These are phyloP conservation scores for Mycena filopes DNA, from an alignment of 768 basidiomycete genomes.

Conservation along the genomic window DNA sequence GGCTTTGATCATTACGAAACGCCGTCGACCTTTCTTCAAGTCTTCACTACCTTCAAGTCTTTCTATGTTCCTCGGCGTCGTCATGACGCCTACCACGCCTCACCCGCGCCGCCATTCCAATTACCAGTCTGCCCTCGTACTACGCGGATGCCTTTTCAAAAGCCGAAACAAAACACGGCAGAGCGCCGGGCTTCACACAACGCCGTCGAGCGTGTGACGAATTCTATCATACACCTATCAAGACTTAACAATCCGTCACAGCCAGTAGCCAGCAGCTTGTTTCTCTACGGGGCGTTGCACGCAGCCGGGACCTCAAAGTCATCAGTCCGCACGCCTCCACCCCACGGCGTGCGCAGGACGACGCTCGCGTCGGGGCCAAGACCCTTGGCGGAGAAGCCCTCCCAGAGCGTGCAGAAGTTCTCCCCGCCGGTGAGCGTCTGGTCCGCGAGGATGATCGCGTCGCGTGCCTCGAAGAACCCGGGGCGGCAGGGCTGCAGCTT, in stretches of 20 bases:
- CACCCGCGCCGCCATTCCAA: slow-evolving; percentile 11
- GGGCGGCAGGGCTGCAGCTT: slow-evolving; percentile 95
- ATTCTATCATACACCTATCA: too few species aligned
- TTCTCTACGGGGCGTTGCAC: slow-evolving; percentile 31
- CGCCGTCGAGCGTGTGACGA: slow-evolving; percentile 79
- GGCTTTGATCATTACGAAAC: too few species aligned
- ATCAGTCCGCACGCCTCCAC: slow-evolving; percentile 85
- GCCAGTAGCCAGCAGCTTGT: background rate
- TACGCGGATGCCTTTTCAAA: slow-evolving; percentile 36
- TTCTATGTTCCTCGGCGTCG: slow-evolving; percentile 29
- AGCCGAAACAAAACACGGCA: slow-evolving; percentile 60
- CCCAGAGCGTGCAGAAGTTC: slow-evolving; percentile 91
- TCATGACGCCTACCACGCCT: slow-evolving; percentile 28
- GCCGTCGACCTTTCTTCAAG: too few species aligned
- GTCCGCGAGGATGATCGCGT: slow-evolving; percentile 93
- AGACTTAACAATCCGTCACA: too few species aligned
- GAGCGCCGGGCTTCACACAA: slow-evolving; percentile 85
- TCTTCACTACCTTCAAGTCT: too few species aligned
- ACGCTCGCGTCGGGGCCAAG: slow-evolving; percentile 83
- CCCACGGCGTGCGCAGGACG: slow-evolving; percentile 87
- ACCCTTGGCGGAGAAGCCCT: slow-evolving; percentile 84
- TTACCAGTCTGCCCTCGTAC: slow-evolving; percentile 20
- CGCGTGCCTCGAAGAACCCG: slow-evolving; percentile 88
- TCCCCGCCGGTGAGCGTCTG: slow-evolving; percentile 90
- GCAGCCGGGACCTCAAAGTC: slow-evolving; percentile 42